Evolutionary conservation across 176 grass and related monocot genomes (phyloP).

Genomic region (Otatea glauca): DNA sequence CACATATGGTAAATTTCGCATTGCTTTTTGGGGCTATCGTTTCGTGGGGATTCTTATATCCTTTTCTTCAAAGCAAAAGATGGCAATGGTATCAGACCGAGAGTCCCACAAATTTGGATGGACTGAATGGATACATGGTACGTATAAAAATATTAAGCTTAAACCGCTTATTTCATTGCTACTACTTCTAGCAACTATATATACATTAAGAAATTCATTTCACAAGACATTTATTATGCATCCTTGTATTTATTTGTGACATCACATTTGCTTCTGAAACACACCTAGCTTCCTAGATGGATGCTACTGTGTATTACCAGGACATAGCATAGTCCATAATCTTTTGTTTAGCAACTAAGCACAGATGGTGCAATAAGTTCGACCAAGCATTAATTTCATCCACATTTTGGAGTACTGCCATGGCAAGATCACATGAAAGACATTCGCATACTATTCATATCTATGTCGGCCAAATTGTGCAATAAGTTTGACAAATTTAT

Average conservation of each 20-base stretch:
- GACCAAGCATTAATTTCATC: background rate
- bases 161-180: too few relatives aligned
- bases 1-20: constrained; percentile 50
- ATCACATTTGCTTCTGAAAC: background rate
- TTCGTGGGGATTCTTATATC: constrained; percentile 59
- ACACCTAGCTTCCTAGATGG: background rate
- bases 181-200: background rate
- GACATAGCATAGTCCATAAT: too few relatives aligned
- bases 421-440: background rate
- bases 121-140: constrained; percentile 74
- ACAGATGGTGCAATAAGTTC: too few relatives aligned
- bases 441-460: background rate
- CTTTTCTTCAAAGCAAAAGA: constrained; percentile 57
- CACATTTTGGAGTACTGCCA: background rate
- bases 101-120: constrained; percentile 47
- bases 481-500: background rate
- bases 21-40: constrained; percentile 49
- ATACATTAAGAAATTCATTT: background rate
- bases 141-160: background rate
- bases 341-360: too few relatives aligned
- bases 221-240: background rate
- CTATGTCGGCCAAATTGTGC: background rate
- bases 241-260: background rate
- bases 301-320: too few relatives aligned
- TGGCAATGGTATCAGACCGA: constrained; percentile 57